Evolutionary conservation across 345 rosid species (phyloP), one percentile per base, ranked within the genome.

Genomic region (Dipteronia sinensis): DNA sequence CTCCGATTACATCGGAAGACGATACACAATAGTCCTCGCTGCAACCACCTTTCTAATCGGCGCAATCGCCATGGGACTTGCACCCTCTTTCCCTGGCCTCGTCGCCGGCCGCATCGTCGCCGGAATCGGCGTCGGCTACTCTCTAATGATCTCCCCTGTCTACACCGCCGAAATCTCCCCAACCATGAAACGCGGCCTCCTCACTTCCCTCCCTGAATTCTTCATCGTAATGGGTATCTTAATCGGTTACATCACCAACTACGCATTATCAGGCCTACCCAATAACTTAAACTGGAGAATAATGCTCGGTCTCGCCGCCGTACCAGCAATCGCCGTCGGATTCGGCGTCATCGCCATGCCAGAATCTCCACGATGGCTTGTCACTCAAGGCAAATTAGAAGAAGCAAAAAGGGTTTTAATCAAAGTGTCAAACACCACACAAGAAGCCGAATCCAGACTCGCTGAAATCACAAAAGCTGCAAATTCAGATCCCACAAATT

Each of bases 311-410:
- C 72, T 93, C 19, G 92, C 91, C 6, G 93, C 89, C 0, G 15
- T 90, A 6, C 97, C 97, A 0, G 80, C 93, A 0, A 12, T 87
- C 1, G 29, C 75, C 0, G 80, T 91, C 47, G 94, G 86, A 13
- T 7, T 88, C 2, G 90, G 90, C 6, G 93, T 90, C 27, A 61
- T 89, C 76, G 78, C 76, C 25, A 88, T 90, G 93, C 95, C 95
- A 0, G 95, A 93, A 83, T 91, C 97, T 17, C 97, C 97, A 5
- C 79, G 90, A 65, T 93, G 94, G 95, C 90, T 91, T 0, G 90
- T 89, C n/a, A 81, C 87, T 82, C 79, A 89, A 65, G 88, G 91
- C 62, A 81, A 83, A 72, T 75, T 81, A 0, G 87, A 78, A 1
- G 92, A 90, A 67, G 95, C 94, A 13, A 85, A 79, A 77, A 55